Base-by-base conservation (phyloP, 306 rosid species). In the Casuarina equisetifolia region DNA sequence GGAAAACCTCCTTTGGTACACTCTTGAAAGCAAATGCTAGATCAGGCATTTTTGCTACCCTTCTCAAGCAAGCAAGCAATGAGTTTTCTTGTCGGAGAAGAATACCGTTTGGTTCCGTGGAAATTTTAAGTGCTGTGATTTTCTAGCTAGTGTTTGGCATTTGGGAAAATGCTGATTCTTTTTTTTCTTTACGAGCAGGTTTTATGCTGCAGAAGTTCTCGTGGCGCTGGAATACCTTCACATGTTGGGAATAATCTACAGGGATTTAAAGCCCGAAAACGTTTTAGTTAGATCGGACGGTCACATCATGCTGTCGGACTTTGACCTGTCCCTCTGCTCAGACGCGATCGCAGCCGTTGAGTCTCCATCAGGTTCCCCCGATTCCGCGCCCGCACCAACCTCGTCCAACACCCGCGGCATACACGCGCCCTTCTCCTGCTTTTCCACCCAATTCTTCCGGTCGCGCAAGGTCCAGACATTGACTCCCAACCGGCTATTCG, bases 291-390 rank as follows among this genome's bases (percentile, higher is more conserved):
- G 97, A 89, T 92, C 99, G 1, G 99, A 95, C 89, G 99, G 99
- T 86, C 99, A 95, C 80, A 92, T 95, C 87, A 95, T 95, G 99
- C 91, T 95, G 74, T 92, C 99, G 2, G 99, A 95, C 75, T 95
- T 95, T 25, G 99, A 95, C 84, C 93, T 95, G 20, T 95, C 97
- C 0, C 76, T 95, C 0, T 90, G 97, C 74, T 89, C 96, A 0
- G 82, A 91, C 49, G 96, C 99, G 51, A 86, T 88, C 89, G 93
- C 99, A 7, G 96, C 90, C 80, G 97, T 95, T 16, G 97, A 95
- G 52, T 91, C 97, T 0, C 89, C 91, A 0, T 88, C 88, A 13
- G 79, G 44, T 2, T 77, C 88, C 0, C 81, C 89, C 0, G 78
- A 73, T 8, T 75, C 86, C 1, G 81, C 81, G 5, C 74, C 79